These are phyloP conservation scores for Aristolochia contorta DNA, from an alignment of 164 flowering plant species.

Conservation along the genomic window DNA sequence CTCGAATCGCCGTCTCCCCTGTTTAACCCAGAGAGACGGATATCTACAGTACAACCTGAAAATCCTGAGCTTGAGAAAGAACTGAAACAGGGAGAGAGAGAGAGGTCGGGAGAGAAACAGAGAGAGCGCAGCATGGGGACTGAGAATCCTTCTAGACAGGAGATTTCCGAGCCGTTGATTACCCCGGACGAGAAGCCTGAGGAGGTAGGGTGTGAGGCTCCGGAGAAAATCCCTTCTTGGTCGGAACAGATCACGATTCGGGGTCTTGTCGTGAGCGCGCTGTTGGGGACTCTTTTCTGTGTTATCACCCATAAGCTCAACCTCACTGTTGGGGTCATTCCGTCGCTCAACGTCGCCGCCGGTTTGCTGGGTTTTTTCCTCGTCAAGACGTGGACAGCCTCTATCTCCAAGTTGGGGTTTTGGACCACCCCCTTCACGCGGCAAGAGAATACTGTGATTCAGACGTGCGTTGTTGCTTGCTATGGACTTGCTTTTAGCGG, in stretches of 20 bases:
- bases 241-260: constrained; percentile 76
- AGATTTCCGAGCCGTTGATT: constrained; percentile 58
- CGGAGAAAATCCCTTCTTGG: constrained; percentile 61
- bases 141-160: constrained; percentile 14
- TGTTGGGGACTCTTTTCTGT: constrained; percentile 67
- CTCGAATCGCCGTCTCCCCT: too few species aligned
- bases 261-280: constrained; percentile 58
- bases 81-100: constrained; percentile 5
- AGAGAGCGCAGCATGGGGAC: constrained; percentile 37
- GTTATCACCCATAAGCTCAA: constrained; percentile 87
- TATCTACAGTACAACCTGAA: too few species aligned
- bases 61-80: too few species aligned
- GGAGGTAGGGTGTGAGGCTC: background rate
- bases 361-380: constrained; percentile 84
- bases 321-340: constrained; percentile 81
- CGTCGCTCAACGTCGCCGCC: constrained; percentile 80
- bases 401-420: constrained; percentile 48
- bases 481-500: constrained; percentile 90
- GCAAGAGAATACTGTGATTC: constrained; percentile 90
- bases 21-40: too few species aligned
- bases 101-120: background rate
- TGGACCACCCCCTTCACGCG: constrained; percentile 48
- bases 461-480: constrained; percentile 93
- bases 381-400: constrained; percentile 67
- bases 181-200: constrained; percentile 1